phyloP scores from a whole-genome alignment of 2,329 filamentous ascomycete genomes.

The Podosphaera aphanis region DNA sequence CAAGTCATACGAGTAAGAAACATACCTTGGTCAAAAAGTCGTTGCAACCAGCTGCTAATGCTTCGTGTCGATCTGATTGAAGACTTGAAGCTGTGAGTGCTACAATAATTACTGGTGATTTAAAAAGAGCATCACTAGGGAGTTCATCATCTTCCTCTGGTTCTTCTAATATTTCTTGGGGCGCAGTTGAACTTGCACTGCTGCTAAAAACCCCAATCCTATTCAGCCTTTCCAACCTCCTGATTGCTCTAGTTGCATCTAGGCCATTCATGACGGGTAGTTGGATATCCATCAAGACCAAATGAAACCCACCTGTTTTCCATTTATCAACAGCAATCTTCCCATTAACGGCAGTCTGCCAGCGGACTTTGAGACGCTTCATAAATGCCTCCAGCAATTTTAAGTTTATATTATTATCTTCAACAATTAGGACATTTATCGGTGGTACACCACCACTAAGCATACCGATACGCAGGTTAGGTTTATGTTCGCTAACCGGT shows the following conservation, averaged over 20 bases:
- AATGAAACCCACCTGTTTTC: constrained; percentile 75
- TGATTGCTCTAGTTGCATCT: constrained; percentile 84
- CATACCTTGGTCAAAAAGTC: constrained; percentile 91
- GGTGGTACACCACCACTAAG: constrained; percentile 71
- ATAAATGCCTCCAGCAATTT: constrained; percentile 86
- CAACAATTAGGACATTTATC: constrained; percentile 91
- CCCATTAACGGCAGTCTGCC: constrained; percentile 94
- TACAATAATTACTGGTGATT: constrained; percentile 93
- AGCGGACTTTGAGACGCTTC: constrained; percentile 82
- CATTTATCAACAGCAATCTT: constrained; percentile 83
- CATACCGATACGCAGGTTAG: constrained; percentile 33
- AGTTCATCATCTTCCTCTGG: constrained; percentile 44
- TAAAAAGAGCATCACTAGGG: constrained; percentile 50
- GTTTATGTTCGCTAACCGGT: constrained; percentile 24
- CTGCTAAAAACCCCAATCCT: constrained; percentile 76
- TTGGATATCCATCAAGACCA: constrained; percentile 97
- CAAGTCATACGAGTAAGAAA: constrained; percentile 1
- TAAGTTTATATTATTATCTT: constrained; percentile 96
- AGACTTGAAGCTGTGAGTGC: constrained; percentile 83
- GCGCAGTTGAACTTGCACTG: constrained; percentile 31
- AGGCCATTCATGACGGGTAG: constrained; percentile 89
- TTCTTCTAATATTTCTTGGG: constrained; percentile 20
- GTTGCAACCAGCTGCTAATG: constrained; percentile 84
- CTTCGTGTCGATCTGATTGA: constrained; percentile 87
- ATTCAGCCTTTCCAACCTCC: constrained; percentile 70